These are phyloP conservation scores for Diphasiastrum complanatum DNA, from an alignment of 83 land plant species.

Conservation along the genomic window DNA sequence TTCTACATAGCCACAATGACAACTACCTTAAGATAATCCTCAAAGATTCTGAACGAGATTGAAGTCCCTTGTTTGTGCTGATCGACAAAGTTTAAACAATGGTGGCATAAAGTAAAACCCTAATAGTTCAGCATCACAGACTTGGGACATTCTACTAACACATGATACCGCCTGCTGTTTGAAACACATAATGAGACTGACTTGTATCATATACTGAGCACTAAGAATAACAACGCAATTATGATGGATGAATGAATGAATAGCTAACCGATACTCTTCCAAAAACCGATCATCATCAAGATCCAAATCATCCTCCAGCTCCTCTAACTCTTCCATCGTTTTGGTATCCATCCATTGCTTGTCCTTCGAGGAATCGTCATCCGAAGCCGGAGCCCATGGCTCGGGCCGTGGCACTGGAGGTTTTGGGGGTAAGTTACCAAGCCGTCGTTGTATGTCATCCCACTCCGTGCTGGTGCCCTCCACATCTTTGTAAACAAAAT, in stretches of 20 bases:
- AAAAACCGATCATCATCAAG: slow-evolving; percentile 89
- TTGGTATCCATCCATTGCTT: slow-evolving; percentile 66
- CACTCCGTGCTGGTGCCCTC: slow-evolving; percentile 68
- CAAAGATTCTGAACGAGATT: too few relatives aligned
- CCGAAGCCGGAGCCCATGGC: slow-evolving; percentile 57
- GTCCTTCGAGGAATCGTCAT: slow-evolving; percentile 41
- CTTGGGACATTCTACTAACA: too few relatives aligned
- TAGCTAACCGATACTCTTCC: slow-evolving; percentile 72
- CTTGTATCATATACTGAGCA: too few relatives aligned
- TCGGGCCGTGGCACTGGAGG: slow-evolving; percentile 65
- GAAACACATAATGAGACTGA: too few relatives aligned
- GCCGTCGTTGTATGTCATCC: slow-evolving; percentile 92
- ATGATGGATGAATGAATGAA: background rate
- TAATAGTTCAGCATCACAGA: too few relatives aligned
- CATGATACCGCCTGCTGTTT: too few relatives aligned
- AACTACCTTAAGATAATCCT: too few relatives aligned
- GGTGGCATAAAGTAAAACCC: too few relatives aligned
- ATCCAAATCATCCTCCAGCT: slow-evolving; percentile 67
- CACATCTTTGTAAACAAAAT: slow-evolving; percentile 63
- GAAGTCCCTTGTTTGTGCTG: too few relatives aligned
- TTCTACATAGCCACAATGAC: slow-evolving; percentile 71
- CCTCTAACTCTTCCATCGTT: slow-evolving; percentile 78
- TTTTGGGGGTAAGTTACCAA: slow-evolving; percentile 84
- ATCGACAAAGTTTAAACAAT: too few relatives aligned
- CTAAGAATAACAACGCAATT: background rate